Evolutionary conservation across 2,329 filamentous ascomycete species (phyloP).

Genomic region (Drechslera avenae): DNA sequence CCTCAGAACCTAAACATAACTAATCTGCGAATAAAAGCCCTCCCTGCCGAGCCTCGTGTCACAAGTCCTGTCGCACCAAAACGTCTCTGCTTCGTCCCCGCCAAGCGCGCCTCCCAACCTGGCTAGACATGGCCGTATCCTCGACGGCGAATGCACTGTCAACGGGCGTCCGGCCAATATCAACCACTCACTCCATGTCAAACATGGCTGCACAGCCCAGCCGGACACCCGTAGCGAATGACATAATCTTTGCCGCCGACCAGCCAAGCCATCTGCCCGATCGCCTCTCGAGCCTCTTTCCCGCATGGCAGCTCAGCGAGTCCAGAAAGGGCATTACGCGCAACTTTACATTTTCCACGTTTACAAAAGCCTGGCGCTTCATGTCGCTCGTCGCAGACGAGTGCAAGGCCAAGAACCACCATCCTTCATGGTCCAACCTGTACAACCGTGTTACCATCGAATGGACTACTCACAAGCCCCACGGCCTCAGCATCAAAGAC

Average conservation of each 20-base stretch:
- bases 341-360: conserved; percentile 36
- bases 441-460: conserved; percentile 43
- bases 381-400: conserved; percentile 43
- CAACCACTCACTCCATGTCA: conserved; percentile 2
- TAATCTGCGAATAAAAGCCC: conserved; percentile 25
- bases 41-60: conserved; percentile 10
- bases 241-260: conserved; percentile 35
- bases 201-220: conserved; percentile 1
- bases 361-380: conserved; percentile 41
- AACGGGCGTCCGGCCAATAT: conserved; percentile 14
- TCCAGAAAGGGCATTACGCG: conserved; percentile 35
- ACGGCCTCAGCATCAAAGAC: conserved; percentile 44
- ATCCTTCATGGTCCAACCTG: conserved; percentile 43
- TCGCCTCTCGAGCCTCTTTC: conserved; percentile 30
- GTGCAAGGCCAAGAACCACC: conserved; percentile 41
- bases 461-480: conserved; percentile 46
- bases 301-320: conserved; percentile 32
- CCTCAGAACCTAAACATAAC: conserved; percentile 31
- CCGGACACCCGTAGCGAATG: background rate
- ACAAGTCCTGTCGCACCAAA: conserved; percentile 15
- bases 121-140: background rate
- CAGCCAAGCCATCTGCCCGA: conserved; percentile 35
- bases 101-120: background rate
- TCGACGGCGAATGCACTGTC: background rate
- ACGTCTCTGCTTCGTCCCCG: conserved; percentile 7